These are phyloP conservation scores for Candida patagonica DNA, from an alignment of 805 yeast genomes.

Conservation along the genomic window DNA sequence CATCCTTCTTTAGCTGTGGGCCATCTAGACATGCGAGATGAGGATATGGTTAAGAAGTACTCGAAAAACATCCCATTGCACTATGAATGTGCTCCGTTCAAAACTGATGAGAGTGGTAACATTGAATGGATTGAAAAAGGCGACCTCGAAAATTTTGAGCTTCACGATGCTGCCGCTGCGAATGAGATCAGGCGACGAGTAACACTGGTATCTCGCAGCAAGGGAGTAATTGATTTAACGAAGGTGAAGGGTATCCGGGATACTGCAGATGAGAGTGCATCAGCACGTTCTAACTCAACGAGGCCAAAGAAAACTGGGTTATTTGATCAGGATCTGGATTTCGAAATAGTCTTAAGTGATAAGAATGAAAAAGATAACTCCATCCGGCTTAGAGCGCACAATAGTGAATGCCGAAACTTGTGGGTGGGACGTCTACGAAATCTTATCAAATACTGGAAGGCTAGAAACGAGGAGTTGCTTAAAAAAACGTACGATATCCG, in stretches of 20 bases:
- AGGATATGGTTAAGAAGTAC: slow-evolving; percentile 16
- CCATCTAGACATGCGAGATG: slow-evolving; percentile 16
- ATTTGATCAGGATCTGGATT: slow-evolving; percentile 35
- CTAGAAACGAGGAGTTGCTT: slow-evolving; percentile 35
- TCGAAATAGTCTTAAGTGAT: slow-evolving; percentile 38
- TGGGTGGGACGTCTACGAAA: slow-evolving; percentile 53
- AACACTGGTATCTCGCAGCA: slow-evolving; percentile 45
- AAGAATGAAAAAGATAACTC: slow-evolving; percentile 1
- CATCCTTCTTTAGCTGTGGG: slow-evolving; percentile 34
- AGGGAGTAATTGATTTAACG: slow-evolving; percentile 52
- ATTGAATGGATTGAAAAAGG: slow-evolving; percentile 47
- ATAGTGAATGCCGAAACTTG: slow-evolving; percentile 38
- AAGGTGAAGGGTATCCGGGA: slow-evolving; percentile 33
- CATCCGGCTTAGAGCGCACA: slow-evolving; percentile 50
- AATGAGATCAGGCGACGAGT: slow-evolving; percentile 57
- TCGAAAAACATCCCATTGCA: slow-evolving; percentile 27
- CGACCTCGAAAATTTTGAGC: slow-evolving; percentile 33
- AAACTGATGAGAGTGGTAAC: slow-evolving; percentile 40
- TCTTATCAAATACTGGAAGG: slow-evolving; percentile 51
- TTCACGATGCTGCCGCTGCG: slow-evolving; percentile 49
- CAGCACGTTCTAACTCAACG: neutral
- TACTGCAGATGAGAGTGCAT: slow-evolving; percentile 17
- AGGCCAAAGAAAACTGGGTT: slow-evolving; percentile 12
- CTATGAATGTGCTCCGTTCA: slow-evolving; percentile 47
- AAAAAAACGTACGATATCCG: slow-evolving; percentile 31